Percentiles rank a stretch among this genome's conserved stretches.
Conservation (phyloP, 1,139 yeast genomes). For the Candida freyschussii region DNA sequence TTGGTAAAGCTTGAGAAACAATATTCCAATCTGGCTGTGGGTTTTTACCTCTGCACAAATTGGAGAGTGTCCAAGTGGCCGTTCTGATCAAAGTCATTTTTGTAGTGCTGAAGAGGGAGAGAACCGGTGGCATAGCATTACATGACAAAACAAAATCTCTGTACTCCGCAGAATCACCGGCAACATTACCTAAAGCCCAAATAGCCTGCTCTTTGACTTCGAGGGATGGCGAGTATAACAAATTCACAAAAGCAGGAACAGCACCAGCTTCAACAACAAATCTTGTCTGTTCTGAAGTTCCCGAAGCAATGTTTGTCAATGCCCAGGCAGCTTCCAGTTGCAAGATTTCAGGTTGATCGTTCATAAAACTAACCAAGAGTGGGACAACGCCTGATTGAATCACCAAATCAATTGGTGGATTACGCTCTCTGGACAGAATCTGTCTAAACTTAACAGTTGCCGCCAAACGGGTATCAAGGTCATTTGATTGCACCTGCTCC, state of each 20-base stretch:
- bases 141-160: constrained; percentile 83
- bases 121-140: constrained; percentile 86
- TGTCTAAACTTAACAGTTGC: constrained; percentile 94
- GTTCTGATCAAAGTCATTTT: constrained; percentile 89
- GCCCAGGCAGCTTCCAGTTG: constrained; percentile 99
- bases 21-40: constrained; percentile 95
- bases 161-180: constrained; percentile 89
- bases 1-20: constrained; percentile 85
- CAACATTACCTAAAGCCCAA: constrained; percentile 98
- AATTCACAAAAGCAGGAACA: constrained; percentile 82
- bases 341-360: constrained; percentile 74
- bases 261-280: constrained; percentile 92
- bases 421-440: constrained; percentile 86
- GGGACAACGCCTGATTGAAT: constrained; percentile 93
- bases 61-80: constrained; percentile 97
- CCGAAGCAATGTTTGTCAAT: constrained; percentile 95
- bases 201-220: constrained; percentile 98
- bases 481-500: constrained; percentile 70
- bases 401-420: constrained; percentile 96
- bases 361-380: constrained; percentile 80
- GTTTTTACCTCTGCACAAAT: constrained; percentile 91
- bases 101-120: constrained; percentile 70
- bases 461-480: constrained; percentile 75
- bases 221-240: constrained; percentile 72
- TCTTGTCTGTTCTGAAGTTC: constrained; percentile 82